Conservation (phyloP, 306 rosid genomes). For the Vigna hirtella region DNA sequence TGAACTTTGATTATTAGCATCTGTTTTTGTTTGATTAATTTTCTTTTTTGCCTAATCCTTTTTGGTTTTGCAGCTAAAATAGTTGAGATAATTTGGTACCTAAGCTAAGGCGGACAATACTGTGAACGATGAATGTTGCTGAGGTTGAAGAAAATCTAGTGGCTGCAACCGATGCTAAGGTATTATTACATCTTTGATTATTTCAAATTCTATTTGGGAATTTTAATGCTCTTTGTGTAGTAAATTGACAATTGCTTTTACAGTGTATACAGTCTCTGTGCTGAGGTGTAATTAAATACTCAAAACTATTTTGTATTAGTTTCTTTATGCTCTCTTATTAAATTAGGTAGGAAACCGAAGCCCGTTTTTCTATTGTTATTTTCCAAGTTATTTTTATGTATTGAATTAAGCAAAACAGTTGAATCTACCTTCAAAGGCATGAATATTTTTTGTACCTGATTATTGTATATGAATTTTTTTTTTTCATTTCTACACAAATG, state of each 20-base stretch:
- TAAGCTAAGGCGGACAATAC: constrained; percentile 22
- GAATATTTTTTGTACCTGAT: constrained; percentile 5
- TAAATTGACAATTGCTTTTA: constrained; percentile 19
- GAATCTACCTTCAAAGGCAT: constrained; percentile 5
- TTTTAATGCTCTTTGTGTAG: constrained; percentile 17
- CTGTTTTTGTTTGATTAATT: not conserved
- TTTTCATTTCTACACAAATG: constrained; percentile 32
- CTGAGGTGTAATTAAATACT: not conserved
- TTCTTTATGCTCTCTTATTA: constrained; percentile 29
- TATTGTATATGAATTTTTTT: not conserved
- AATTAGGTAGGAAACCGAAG: not conserved
- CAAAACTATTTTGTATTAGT: not conserved
- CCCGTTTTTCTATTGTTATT: constrained; percentile 1
- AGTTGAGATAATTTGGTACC: constrained; percentile 52
- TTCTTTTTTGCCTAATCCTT: not conserved
- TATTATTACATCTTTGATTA: constrained; percentile 42
- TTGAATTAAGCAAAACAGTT: not conserved
- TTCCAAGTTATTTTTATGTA: not conserved
- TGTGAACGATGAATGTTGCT: constrained; percentile 68
- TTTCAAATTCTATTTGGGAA: constrained; percentile 26
- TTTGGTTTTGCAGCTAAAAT: constrained; percentile 44
- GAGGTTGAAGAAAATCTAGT: constrained; percentile 87
- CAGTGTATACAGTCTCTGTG: constrained; percentile 22
- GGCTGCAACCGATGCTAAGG: constrained; percentile 90
- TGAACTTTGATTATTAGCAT: constrained; percentile 19